phyloP scores from a whole-genome alignment of 2,329 filamentous ascomycete genomes.

The Colletotrichum sp. region DNA sequence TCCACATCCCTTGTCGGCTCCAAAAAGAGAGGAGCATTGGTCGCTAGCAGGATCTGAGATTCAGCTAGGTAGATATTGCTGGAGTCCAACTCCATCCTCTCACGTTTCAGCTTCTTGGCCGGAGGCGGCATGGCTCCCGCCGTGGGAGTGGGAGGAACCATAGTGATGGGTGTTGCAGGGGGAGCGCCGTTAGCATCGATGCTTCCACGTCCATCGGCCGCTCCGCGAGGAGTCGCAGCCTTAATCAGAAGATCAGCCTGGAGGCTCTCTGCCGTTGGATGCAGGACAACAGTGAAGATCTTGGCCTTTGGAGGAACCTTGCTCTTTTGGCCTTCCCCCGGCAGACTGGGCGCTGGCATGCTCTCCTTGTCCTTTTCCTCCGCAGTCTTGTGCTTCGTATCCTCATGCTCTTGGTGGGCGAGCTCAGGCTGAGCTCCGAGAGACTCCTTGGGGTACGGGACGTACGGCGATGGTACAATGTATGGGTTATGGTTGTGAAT shows the following conservation, averaged over 20 bases:
- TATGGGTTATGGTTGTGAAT: constrained; percentile 93
- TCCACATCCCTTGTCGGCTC: constrained; percentile 74
- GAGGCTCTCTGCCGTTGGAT: constrained; percentile 79
- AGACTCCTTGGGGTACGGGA: constrained; percentile 70
- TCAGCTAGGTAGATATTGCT: constrained; percentile 78
- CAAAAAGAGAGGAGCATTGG: constrained; percentile 76
- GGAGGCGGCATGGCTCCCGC: constrained; percentile 63
- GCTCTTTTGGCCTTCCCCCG: constrained; percentile 48
- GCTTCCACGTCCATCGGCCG: constrained; percentile 36
- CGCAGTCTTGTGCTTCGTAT: constrained; percentile 44
- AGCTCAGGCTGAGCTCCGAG: constrained; percentile 19
- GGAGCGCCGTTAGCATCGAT: constrained; percentile 48
- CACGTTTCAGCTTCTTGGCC: constrained; percentile 71
- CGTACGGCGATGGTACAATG: constrained; percentile 87
- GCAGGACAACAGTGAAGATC: constrained; percentile 80
- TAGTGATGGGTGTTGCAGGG: constrained; percentile 70
- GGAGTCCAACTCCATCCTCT: constrained; percentile 78
- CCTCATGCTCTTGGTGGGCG: constrained; percentile 29
- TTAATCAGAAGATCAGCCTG: constrained; percentile 80
- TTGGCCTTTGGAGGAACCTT: constrained; percentile 62
- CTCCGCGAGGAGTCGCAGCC: constrained; percentile 69
- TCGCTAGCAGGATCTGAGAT: constrained; percentile 75
- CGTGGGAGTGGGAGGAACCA: constrained; percentile 67
- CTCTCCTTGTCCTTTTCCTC: constrained; percentile 63
- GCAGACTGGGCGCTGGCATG: constrained; percentile 57